phyloP scores from a whole-genome alignment of 2,329 filamentous ascomycete genomes.

The Paradendryphiella salina region DNA sequence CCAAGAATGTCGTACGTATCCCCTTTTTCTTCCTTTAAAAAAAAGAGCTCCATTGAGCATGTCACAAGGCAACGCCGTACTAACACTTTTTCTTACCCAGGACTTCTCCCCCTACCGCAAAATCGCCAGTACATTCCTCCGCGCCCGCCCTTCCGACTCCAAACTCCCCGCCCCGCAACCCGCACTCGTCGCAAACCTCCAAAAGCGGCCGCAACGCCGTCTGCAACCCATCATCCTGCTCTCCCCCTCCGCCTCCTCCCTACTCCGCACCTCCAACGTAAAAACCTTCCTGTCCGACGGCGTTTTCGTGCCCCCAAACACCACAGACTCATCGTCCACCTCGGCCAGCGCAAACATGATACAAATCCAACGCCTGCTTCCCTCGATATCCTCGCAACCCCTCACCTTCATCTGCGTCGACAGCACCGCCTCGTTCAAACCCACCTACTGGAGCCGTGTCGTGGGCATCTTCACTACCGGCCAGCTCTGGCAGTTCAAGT shows the following conservation, averaged over 20 bases:
- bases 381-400: slow-evolving; percentile 67
- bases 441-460: slow-evolving; percentile 94
- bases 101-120: slow-evolving; percentile 95
- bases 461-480: slow-evolving; percentile 97
- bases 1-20: slow-evolving; percentile 77
- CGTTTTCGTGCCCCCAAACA: slow-evolving; percentile 75
- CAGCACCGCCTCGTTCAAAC: slow-evolving; percentile 90
- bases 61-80: slow-evolving; percentile 4
- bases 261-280: slow-evolving; percentile 93
- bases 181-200: slow-evolving; percentile 47
- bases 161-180: slow-evolving; percentile 39
- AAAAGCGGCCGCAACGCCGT: slow-evolving; percentile 51
- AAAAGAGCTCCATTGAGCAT: neutral
- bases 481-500: slow-evolving; percentile 98
- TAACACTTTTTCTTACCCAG: slow-evolving; percentile 51
- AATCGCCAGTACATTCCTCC: slow-evolving; percentile 75
- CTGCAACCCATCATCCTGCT: slow-evolving; percentile 88
- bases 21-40: neutral
- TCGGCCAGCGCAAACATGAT: slow-evolving; percentile 68
- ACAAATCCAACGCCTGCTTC: slow-evolving; percentile 78
- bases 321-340: slow-evolving; percentile 61
- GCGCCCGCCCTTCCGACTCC: slow-evolving; percentile 50
- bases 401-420: slow-evolving; percentile 96
- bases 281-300: slow-evolving; percentile 90
- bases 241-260: slow-evolving; percentile 90